phyloP scores from a whole-genome alignment of 805 yeast genomes.

The Jamesozyma lodderae region DNA sequence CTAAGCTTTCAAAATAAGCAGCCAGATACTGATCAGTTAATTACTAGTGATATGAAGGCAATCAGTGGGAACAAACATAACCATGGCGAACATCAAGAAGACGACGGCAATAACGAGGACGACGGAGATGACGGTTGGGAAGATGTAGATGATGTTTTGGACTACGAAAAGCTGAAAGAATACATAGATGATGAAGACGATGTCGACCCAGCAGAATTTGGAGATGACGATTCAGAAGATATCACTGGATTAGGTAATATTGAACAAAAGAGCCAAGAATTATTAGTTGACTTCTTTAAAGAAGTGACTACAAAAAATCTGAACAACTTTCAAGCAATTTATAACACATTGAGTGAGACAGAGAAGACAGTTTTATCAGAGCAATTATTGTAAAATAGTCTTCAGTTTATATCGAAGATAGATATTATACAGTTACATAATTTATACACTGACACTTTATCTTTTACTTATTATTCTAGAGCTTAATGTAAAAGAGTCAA shows the following conservation, averaged over 20 bases:
- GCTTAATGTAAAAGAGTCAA: too few species aligned
- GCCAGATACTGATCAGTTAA: constrained; percentile 26
- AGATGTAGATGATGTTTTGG: constrained; percentile 62
- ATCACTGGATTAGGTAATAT: constrained; percentile 12
- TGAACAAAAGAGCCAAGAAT: constrained; percentile 24
- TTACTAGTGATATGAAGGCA: constrained; percentile 24
- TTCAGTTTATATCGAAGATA: too few species aligned
- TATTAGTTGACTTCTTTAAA: constrained; percentile 45
- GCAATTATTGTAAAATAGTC: constrained; percentile 6
- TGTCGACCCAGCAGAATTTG: constrained; percentile 12
- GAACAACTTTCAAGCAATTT: constrained; percentile 44
- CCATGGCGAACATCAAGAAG: constrained; percentile 6
- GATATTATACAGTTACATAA: too few species aligned
- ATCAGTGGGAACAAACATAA: constrained; percentile 7
- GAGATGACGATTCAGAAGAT: constrained; percentile 12
- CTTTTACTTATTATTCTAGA: too few species aligned
- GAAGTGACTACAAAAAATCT: constrained; percentile 43
- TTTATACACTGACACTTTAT: not conserved
- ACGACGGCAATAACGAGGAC: constrained; percentile 5
- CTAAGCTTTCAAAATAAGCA: constrained; percentile 53
- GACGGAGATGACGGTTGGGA: constrained; percentile 57
- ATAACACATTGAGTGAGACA: constrained; percentile 39
- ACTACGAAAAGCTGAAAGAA: constrained; percentile 51
- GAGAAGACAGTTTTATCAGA: constrained; percentile 50
- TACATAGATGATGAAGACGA: constrained; percentile 32